These are phyloP conservation scores for Acrodontium crateriforme DNA, from an alignment of 2,329 filamentous ascomycete species.

Conservation along the genomic window DNA sequence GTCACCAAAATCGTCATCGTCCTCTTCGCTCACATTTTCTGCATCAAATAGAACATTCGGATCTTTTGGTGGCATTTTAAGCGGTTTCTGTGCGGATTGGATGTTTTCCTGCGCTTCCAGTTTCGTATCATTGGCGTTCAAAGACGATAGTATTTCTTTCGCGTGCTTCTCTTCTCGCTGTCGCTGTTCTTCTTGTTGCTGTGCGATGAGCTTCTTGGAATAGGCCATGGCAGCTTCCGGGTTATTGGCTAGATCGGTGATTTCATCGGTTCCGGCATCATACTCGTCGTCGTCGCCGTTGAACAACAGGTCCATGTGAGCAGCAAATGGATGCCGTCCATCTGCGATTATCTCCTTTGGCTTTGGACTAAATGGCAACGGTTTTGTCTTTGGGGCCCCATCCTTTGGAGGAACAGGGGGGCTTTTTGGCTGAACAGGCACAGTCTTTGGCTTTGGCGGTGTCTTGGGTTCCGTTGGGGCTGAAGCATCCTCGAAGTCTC, in stretches of 20 bases:
- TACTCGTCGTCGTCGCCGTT: constrained; percentile 20
- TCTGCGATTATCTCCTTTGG: constrained; percentile 1
- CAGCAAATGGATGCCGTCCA: constrained; percentile 19
- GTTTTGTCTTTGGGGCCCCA: neutral
- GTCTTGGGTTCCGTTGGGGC: constrained; percentile 1
- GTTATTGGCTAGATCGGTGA: constrained; percentile 19
- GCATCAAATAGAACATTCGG: constrained; percentile 22
- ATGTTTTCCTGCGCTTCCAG: neutral
- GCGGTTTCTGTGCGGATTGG: neutral
- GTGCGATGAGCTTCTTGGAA: constrained; percentile 19
- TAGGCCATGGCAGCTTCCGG: constrained; percentile 23
- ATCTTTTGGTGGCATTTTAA: constrained; percentile 7
- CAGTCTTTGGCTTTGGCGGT: neutral
- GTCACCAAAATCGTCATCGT: constrained; percentile 23
- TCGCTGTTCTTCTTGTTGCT: constrained; percentile 10
- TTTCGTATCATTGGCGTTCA: neutral
- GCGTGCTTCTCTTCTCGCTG: constrained; percentile 2
- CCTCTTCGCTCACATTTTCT: constrained; percentile 15
- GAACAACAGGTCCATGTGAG: constrained; percentile 22
- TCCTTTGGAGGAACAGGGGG: too few species aligned
- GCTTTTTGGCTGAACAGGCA: neutral
- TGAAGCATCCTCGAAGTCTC: constrained; percentile 36
- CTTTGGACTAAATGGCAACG: constrained; percentile 9
- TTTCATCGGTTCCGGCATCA: constrained; percentile 21
- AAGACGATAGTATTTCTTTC: constrained; percentile 1